Evolutionary conservation across 2,329 filamentous ascomycete genomes (phyloP).

Genomic region (Cryphonectria parasitica): DNA sequence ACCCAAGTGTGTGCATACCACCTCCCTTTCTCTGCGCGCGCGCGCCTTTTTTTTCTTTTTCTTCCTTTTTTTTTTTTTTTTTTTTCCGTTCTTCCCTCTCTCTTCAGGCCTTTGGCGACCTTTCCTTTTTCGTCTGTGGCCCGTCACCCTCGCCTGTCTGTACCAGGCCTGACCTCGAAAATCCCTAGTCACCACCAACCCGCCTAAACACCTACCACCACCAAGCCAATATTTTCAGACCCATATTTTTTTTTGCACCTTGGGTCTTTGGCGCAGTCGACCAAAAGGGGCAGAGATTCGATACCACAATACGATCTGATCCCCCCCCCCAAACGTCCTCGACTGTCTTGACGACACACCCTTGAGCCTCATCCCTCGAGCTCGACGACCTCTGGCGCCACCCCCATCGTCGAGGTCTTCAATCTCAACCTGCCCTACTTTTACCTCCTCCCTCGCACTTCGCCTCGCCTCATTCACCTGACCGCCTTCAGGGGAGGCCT

Average conservation of each 20-base stretch:
- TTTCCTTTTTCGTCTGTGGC: conserved; percentile 12
- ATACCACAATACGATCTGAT: conserved; percentile 9
- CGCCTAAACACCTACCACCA: not conserved
- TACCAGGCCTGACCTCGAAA: conserved; percentile 4
- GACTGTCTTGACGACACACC: conserved; percentile 12
- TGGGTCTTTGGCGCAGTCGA: conserved; percentile 16
- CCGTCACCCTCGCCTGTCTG: conserved; percentile 5
- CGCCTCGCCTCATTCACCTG: conserved; percentile 27
- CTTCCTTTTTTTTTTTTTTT: not conserved
- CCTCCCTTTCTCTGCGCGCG: not conserved
- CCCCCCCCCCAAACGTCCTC: not conserved
- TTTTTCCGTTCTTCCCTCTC: not conserved
- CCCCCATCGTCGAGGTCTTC: conserved; percentile 1
- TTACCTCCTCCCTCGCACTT: conserved; percentile 14
- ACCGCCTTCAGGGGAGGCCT: conserved; percentile 29
- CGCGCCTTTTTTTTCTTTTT: not conserved
- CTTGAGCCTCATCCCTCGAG: conserved; percentile 12
- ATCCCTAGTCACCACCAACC: conserved; percentile 2
- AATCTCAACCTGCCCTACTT: conserved; percentile 11
- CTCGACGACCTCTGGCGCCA: conserved; percentile 2
- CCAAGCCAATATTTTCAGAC: conserved; percentile 30
- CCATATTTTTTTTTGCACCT: conserved; percentile 25
- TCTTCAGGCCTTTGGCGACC: conserved; percentile 1
- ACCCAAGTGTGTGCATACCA: not conserved
- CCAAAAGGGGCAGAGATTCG: conserved; percentile 20